Conservation (phyloP, 2,329 filamentous ascomycete genomes). For the Fusarium armeniacum region DNA sequence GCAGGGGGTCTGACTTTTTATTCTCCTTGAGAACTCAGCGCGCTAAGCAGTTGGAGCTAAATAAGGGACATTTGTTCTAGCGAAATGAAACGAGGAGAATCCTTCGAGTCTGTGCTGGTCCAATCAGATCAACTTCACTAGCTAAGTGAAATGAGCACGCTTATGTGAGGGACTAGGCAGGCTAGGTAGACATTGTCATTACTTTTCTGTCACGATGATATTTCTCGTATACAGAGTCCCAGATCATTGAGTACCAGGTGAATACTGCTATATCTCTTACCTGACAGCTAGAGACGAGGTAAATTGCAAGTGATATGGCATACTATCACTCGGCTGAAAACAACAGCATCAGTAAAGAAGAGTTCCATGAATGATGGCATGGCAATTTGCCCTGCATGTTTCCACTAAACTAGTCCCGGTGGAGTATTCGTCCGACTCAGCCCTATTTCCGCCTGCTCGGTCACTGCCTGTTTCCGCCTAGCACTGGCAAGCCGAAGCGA, state of each 20-base stretch:
- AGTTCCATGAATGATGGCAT: background rate
- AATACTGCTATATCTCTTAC: background rate
- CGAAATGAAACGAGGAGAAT: constrained; percentile 26
- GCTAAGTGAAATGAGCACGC: background rate
- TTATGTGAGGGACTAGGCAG: background rate
- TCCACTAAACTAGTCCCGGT: background rate
- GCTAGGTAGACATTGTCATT: background rate
- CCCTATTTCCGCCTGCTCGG: background rate
- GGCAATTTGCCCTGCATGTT: background rate
- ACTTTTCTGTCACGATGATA: background rate
- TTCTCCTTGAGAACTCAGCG: background rate
- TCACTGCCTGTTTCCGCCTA: background rate
- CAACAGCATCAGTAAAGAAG: background rate
- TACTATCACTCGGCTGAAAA: background rate
- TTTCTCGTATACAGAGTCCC: background rate
- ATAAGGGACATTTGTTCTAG: background rate
- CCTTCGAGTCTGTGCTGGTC: constrained; percentile 11
- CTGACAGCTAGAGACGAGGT: background rate
- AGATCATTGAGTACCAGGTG: background rate
- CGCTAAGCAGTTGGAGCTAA: constrained; percentile 2
- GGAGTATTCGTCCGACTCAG: background rate
- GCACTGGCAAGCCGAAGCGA: background rate
- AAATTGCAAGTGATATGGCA: too few species aligned
- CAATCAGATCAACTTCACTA: background rate
- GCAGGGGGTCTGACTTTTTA: constrained; percentile 8